Evolutionary conservation across 2,329 filamentous ascomycete genomes (phyloP).

Genomic region (Basipetospora sp.): DNA sequence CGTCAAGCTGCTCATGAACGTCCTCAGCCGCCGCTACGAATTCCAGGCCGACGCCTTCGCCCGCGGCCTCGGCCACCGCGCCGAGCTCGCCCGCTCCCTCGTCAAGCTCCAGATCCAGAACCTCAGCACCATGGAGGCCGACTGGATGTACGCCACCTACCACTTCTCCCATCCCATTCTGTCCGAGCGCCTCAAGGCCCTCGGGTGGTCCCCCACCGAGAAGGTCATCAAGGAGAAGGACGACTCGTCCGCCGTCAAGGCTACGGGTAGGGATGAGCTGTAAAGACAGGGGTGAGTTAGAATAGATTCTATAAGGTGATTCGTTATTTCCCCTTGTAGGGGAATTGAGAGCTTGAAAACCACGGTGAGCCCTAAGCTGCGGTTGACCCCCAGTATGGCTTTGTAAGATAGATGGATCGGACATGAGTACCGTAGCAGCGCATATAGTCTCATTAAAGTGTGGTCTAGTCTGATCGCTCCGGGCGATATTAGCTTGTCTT

Average conservation of each 20-base stretch:
- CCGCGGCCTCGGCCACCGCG: constrained; percentile 64
- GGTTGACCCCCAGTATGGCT: no score
- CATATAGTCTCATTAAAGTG: no score
- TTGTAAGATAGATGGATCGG: no score
- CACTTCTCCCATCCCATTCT: constrained; percentile 97
- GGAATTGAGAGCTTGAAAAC: background rate
- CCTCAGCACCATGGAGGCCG: constrained; percentile 93
- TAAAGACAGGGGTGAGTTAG: constrained; percentile 29
- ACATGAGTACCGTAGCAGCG: no score
- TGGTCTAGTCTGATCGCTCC: no score
- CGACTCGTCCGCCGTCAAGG: constrained; percentile 40
- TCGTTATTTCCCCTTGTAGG: no score
- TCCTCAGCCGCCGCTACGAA: constrained; percentile 85
- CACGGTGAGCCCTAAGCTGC: no score
- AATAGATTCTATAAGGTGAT: background rate
- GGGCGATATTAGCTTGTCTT: no score
- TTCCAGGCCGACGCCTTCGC: constrained; percentile 93
- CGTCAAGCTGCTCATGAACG: constrained; percentile 89
- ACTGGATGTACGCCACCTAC: constrained; percentile 96
- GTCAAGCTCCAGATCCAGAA: constrained; percentile 99
- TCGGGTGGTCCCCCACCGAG: constrained; percentile 63
- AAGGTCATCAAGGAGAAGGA: constrained; percentile 28
- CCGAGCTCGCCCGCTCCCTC: constrained; percentile 70
- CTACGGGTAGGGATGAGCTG: constrained; percentile 60
- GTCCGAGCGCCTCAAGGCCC: constrained; percentile 77